Evolutionary conservation across 768 basidiomycete species (phyloP).

Genomic region (Macrolepiota dolichaula): DNA sequence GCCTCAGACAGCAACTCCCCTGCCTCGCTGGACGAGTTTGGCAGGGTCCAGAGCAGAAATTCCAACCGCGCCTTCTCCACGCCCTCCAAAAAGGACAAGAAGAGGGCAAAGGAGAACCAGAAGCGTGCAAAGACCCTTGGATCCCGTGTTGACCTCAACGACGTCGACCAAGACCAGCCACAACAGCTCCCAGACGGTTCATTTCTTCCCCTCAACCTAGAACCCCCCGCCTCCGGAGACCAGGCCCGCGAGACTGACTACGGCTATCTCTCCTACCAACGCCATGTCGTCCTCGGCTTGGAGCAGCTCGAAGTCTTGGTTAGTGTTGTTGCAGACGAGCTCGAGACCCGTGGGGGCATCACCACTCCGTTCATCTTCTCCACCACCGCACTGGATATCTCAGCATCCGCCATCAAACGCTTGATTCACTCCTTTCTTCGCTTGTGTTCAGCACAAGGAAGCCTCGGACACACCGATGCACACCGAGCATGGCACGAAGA

Average conservation of each 20-base stretch:
- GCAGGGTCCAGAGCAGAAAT: constrained; percentile 48
- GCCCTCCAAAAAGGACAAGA: constrained; percentile 51
- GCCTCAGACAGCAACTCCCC: constrained; percentile 22
- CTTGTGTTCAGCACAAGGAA: constrained; percentile 40
- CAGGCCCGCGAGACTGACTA: constrained; percentile 47
- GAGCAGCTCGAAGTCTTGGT: constrained; percentile 71
- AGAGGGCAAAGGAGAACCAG: constrained; percentile 39
- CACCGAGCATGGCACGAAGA: constrained; percentile 74
- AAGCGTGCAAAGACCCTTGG: constrained; percentile 41
- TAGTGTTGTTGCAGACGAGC: constrained; percentile 65
- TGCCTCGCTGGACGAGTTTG: constrained; percentile 58
- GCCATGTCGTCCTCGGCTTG: constrained; percentile 74
- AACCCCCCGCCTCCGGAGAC: constrained; percentile 36
- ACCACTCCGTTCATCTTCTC: constrained; percentile 93
- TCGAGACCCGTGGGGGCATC: constrained; percentile 71
- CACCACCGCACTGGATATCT: constrained; percentile 82
- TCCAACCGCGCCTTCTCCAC: constrained; percentile 30
- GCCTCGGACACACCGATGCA: constrained; percentile 32
- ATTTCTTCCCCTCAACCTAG: constrained; percentile 51
- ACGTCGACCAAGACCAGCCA: constrained; percentile 23
- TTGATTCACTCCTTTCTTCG: constrained; percentile 82
- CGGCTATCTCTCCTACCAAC: constrained; percentile 70
- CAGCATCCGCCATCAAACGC: constrained; percentile 65
- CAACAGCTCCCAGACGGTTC: constrained; percentile 45
- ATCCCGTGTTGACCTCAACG: constrained; percentile 31